A percentile compares a stretch with the other conserved stretches of the same genome.
These are phyloP conservation scores for Styphnolobium japonicum DNA, from an alignment of 306 rosid genomes.

Conservation along the genomic window DNA sequence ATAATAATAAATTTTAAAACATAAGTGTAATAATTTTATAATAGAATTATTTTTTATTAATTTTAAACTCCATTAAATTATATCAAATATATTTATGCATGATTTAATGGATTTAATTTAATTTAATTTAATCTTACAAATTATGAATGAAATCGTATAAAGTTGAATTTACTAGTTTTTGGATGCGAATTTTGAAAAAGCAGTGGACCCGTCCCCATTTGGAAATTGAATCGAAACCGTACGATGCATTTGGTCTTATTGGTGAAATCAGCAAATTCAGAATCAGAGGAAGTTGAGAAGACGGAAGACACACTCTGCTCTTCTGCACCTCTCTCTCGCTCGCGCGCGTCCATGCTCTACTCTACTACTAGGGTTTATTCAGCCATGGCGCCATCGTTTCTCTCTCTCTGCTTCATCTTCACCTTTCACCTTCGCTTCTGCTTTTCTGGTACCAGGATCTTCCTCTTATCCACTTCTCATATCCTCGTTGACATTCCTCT, in stretches of 20 bases:
- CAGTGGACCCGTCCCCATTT: too few relatives aligned
- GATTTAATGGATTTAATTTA: too few relatives aligned
- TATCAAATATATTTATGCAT: too few relatives aligned
- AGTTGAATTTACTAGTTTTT: too few relatives aligned
- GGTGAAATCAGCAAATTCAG: neutral
- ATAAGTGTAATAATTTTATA: too few relatives aligned
- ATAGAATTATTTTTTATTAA: too few relatives aligned
- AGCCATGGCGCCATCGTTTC: constrained; percentile 49
- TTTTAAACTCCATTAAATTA: too few relatives aligned
- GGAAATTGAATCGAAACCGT: constrained; percentile 1
- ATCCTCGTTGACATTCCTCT: neutral
- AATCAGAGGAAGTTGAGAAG: neutral
- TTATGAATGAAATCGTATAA: too few relatives aligned
- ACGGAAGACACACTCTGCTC: neutral
- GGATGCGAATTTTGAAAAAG: too few relatives aligned
- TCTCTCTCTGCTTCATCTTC: constrained; percentile 35
- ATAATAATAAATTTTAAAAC: too few relatives aligned
- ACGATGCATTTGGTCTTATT: neutral
- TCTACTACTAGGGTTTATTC: constrained; percentile 39
- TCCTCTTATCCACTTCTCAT: neutral
- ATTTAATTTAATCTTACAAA: too few relatives aligned
- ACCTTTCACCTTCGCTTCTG: constrained; percentile 38
- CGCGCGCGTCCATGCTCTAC: constrained; percentile 1
- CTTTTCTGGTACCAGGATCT: constrained; percentile 47
- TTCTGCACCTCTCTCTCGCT: neutral